phyloP scores from a whole-genome alignment of 2,329 filamentous ascomycete species.

The Colletotrichum filicis region DNA sequence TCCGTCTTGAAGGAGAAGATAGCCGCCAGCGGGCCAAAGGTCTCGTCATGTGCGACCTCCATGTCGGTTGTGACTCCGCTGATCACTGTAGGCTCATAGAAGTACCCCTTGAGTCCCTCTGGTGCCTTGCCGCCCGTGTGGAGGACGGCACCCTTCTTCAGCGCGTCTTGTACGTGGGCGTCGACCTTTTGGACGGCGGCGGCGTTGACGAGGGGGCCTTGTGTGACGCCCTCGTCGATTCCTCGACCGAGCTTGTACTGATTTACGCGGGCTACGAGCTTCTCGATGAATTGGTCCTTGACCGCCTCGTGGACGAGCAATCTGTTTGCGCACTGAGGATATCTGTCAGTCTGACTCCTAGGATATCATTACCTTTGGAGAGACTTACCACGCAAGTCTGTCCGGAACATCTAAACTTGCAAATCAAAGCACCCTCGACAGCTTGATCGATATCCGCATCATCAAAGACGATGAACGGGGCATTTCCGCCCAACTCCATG shows the following conservation, averaged over 20 bases:
- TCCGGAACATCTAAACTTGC: constrained; percentile 78
- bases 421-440: constrained; percentile 72
- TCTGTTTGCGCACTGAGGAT: constrained; percentile 58
- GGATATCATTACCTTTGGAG: fast-evolving
- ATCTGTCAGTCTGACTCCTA: neutral
- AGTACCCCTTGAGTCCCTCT: constrained; percentile 72
- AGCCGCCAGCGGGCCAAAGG: constrained; percentile 77
- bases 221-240: constrained; percentile 64
- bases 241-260: constrained; percentile 68
- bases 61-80: constrained; percentile 74
- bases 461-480: constrained; percentile 82
- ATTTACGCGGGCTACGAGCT: constrained; percentile 62
- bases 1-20: constrained; percentile 77
- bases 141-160: constrained; percentile 69
- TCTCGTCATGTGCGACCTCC: constrained; percentile 75
- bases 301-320: constrained; percentile 67
- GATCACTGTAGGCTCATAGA: constrained; percentile 77
- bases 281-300: constrained; percentile 66
- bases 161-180: constrained; percentile 70
- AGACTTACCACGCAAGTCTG: constrained; percentile 71
- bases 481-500: constrained; percentile 80
- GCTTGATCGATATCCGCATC: constrained; percentile 77
- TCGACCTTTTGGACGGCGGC: constrained; percentile 72
- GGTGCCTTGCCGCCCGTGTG: constrained; percentile 67
- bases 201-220: constrained; percentile 73